Percentiles rank a stretch among this genome's conserved stretches.
These are phyloP conservation scores for Clavulina sp. DNA, from an alignment of 768 basidiomycete species.

Conservation along the genomic window DNA sequence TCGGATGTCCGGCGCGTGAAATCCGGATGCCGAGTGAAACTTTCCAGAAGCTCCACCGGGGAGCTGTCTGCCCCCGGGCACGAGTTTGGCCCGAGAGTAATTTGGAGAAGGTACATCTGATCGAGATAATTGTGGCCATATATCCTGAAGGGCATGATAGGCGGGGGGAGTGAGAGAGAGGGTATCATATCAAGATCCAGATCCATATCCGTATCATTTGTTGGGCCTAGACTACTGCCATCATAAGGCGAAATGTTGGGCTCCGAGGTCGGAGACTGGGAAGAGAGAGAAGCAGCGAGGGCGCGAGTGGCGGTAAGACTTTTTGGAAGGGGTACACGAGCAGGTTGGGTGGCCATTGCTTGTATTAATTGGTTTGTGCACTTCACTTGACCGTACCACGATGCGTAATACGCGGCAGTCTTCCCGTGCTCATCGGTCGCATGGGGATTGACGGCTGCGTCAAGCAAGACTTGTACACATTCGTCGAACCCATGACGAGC, in stretches of 20 bases:
- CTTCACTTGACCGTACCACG: slow-evolving; percentile 79
- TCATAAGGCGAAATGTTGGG: slow-evolving; percentile 13
- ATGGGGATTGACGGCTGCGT: slow-evolving; percentile 61
- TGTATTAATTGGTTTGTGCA: slow-evolving; percentile 45
- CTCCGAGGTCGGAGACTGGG: slow-evolving; percentile 14
- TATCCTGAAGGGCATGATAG: slow-evolving; percentile 93
- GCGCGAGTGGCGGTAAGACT: not conserved
- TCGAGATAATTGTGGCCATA: slow-evolving; percentile 96
- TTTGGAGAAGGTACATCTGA: slow-evolving; percentile 65
- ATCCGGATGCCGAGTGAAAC: slow-evolving; percentile 34
- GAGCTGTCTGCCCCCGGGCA: slow-evolving; percentile 1
- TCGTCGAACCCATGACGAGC: slow-evolving; percentile 64
- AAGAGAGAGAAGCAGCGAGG: slow-evolving; percentile 9
- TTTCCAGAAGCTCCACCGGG: slow-evolving; percentile 54
- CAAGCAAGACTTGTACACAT: slow-evolving; percentile 62
- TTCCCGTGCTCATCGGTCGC: slow-evolving; percentile 71
- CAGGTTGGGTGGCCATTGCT: slow-evolving; percentile 17
- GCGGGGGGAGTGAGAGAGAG: slow-evolving; percentile 85
- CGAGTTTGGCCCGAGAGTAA: slow-evolving; percentile 47
- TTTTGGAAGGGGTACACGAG: slow-evolving; percentile 13
- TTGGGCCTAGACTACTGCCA: slow-evolving; percentile 14
- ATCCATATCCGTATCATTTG: slow-evolving; percentile 47
- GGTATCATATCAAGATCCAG: slow-evolving; percentile 79
- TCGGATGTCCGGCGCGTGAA: not conserved
- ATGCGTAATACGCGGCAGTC: slow-evolving; percentile 80